Conservation (phyloP, 768 basidiomycete genomes). For the Suillus americanus region DNA sequence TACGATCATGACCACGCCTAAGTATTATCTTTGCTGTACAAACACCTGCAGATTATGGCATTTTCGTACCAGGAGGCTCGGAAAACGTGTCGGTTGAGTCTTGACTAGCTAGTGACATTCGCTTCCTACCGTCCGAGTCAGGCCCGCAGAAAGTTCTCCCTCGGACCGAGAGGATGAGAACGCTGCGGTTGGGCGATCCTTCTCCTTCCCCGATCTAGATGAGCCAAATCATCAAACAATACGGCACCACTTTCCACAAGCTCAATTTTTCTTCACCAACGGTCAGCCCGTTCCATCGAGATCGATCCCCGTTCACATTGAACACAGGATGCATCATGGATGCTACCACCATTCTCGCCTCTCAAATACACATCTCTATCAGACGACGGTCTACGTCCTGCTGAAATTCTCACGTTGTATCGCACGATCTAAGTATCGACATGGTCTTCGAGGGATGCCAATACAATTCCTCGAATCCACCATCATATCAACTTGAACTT, state of each 20-base stretch:
- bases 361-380: constrained; percentile 79
- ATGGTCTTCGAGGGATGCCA: constrained; percentile 71
- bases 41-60: too few species aligned
- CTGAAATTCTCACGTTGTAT: constrained; percentile 69
- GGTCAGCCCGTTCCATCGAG: constrained; percentile 43
- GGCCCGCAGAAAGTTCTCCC: constrained; percentile 52
- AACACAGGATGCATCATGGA: constrained; percentile 85
- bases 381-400: constrained; percentile 80
- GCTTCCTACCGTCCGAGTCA: constrained; percentile 28
- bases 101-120: constrained; percentile 37
- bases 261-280: constrained; percentile 94
- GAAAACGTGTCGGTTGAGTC: constrained; percentile 77
- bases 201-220: constrained; percentile 84
- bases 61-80: constrained; percentile 76
- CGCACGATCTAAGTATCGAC: constrained; percentile 64
- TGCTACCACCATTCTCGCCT: constrained; percentile 79
- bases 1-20: too few species aligned
- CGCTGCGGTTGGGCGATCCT: constrained; percentile 40
- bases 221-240: constrained; percentile 53
- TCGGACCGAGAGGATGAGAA: constrained; percentile 54
- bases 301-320: not conserved
- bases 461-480: constrained; percentile 4
- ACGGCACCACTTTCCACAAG: constrained; percentile 90
- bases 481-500: constrained; percentile 69
- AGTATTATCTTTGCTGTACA: too few species aligned